Base-by-base conservation (phyloP, 257 asterid species). In the Solanum corneliomulleri region DNA sequence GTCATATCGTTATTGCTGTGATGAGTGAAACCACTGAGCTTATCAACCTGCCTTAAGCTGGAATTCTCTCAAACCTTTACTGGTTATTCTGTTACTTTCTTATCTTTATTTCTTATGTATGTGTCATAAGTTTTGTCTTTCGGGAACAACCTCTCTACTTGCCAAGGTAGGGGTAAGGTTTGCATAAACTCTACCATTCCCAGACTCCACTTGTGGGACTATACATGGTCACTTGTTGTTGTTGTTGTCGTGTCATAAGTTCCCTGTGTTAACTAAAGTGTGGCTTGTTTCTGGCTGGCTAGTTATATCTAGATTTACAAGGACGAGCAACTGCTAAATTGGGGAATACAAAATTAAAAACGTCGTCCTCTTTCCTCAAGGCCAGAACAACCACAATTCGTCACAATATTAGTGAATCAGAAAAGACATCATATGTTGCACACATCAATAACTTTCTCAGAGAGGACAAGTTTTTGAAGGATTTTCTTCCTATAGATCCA, bases 401-500 rank as follows among this genome's bases (percentile, higher is more conserved):
- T 14, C 99, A 97, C 87, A 93, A 95, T 75, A 95, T 97, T 88
- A 97, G 98, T 88, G 95, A 92, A 90, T 91, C 98, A 3, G 99
- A 97, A 93, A 97, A 91, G 92, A 29, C 92, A 45, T 93, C 96
- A 45, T 94, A 94, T 86, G 96, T 93, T 84, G 81, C 93, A 31
- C 98, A 95, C 90, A 94, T 96, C 88, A 96, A 96, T 86, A 95
- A 90, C 92, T 96, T 88, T 93, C 96, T 96, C 23, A 91, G 91
- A 44, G 92, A 94, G 10, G 99, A 96, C 91, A 77, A 77, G 49
- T 95, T 94, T 89, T 90, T 96, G 82, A 93, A 91, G 87, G 91
- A 96, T 87, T 94, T 91, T 91, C 98, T 96, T 85, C 99, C 99
- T 27, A 75, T 96, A n/a, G 98, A 94, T 93, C 94, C 98, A 72